Conservation (phyloP, 73 alveolate genomes). For the Tetrahymena malaccensis region DNA sequence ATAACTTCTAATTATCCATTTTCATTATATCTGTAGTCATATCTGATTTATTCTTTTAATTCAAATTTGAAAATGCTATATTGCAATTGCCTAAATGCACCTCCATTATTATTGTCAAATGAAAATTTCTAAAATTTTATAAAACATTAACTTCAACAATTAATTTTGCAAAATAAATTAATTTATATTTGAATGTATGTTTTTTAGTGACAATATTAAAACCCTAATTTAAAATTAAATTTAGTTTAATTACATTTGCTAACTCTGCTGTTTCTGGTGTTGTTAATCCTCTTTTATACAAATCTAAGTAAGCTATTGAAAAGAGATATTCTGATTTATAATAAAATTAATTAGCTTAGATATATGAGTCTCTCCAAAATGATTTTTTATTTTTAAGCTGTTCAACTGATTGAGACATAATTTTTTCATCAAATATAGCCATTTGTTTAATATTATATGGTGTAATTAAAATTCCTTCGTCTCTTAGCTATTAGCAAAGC, state of each 20-base stretch:
- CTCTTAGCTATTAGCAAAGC: background rate
- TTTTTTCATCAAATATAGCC: background rate
- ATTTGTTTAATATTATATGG: background rate
- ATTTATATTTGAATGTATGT: no score
- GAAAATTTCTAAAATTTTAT: background rate
- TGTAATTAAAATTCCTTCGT: background rate
- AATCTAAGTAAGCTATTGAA: background rate
- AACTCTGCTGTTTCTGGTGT: background rate
- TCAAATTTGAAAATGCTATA: background rate
- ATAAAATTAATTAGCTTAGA: background rate
- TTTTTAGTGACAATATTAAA: no score
- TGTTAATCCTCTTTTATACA: background rate
- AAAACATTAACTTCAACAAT: no score
- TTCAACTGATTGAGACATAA: background rate
- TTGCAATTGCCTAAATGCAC: background rate
- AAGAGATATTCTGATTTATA: background rate
- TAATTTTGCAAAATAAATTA: no score
- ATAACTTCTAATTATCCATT: background rate
- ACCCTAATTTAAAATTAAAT: no score
- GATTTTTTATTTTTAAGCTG: background rate
- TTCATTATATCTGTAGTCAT: background rate
- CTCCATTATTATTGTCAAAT: background rate
- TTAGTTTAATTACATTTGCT: background rate
- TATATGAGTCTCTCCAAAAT: background rate
- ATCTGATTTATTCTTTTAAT: background rate